Evolutionary conservation across 2,329 filamentous ascomycete genomes (phyloP).

Genomic region (Sporothrix sp.): DNA sequence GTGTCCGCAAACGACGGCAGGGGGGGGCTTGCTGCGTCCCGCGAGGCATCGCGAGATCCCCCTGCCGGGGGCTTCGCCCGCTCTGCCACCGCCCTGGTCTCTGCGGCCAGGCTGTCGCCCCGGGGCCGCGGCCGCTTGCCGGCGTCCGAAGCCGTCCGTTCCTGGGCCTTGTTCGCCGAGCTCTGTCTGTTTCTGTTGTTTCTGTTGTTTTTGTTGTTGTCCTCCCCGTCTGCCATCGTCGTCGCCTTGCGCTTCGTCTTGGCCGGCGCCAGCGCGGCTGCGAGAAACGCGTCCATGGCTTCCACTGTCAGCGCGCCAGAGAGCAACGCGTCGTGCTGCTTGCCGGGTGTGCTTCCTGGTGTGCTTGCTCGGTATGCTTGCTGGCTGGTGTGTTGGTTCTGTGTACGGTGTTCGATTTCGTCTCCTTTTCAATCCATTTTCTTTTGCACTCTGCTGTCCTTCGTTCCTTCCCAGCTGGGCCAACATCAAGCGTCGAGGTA

Average conservation of each 20-base stretch:
- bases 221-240: background rate
- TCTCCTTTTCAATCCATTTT: no score
- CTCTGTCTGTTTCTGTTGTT: background rate
- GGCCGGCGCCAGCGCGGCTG: background rate
- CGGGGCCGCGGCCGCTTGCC: background rate
- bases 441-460: no score
- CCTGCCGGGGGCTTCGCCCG: no score
- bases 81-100: background rate
- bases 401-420: no score
- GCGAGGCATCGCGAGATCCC: no score
- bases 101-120: background rate
- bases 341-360: no score
- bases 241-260: background rate
- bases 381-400: no score
- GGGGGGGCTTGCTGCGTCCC: background rate
- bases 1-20: conserved; percentile 4
- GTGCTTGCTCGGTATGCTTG: no score
- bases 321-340: no score
- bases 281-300: conserved; percentile 7
- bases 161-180: no score
- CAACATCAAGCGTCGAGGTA: no score
- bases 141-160: background rate
- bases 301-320: background rate
- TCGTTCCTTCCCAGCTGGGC: no score
- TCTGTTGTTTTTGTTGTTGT: background rate